phyloP scores from a whole-genome alignment of 2,329 filamentous ascomycete genomes.

The Aspergillus quadrilineatus region DNA sequence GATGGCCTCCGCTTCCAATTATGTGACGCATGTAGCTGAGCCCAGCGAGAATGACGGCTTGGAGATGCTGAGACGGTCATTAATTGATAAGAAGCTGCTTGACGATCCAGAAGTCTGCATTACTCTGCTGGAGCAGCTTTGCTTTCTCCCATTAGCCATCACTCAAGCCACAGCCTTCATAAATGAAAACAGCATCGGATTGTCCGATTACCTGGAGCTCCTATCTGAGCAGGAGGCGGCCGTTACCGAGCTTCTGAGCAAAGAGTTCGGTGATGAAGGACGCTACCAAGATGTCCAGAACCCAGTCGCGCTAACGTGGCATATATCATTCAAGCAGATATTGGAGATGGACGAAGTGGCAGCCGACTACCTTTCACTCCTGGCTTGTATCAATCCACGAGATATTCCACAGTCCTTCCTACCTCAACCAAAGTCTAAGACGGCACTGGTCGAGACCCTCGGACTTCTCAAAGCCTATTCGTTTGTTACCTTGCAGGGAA shows the following conservation, averaged over 20 bases:
- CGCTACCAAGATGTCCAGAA: not conserved
- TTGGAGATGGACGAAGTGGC: slow-evolving; percentile 9
- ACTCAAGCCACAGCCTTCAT: not conserved
- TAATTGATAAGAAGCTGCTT: not conserved
- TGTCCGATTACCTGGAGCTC: slow-evolving; percentile 4
- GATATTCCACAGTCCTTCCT: slow-evolving; percentile 30
- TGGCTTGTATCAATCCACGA: slow-evolving; percentile 30
- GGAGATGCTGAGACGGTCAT: not conserved
- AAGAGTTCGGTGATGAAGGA: slow-evolving; percentile 10
- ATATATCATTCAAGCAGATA: slow-evolving; percentile 14
- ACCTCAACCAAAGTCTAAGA: not conserved
- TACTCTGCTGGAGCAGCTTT: not conserved
- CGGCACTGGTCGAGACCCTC: slow-evolving; percentile 17
- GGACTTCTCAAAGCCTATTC: slow-evolving; percentile 26
- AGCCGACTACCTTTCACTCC: slow-evolving; percentile 25
- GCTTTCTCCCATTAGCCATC: not conserved
- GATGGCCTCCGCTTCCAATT: too few species aligned
- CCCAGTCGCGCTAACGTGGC: slow-evolving; percentile 11
- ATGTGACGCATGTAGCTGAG: not conserved
- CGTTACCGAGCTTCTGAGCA: slow-evolving; percentile 3
- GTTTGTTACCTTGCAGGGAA: slow-evolving; percentile 14
- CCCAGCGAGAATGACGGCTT: not conserved
- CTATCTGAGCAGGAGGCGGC: slow-evolving; percentile 4
- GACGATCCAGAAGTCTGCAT: not conserved
- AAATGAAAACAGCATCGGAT: slow-evolving; percentile 6